Evolutionary conservation across 805 yeast species (phyloP), one percentile per base, ranked within the genome.

Genomic region (Naumovozyma baii): DNA sequence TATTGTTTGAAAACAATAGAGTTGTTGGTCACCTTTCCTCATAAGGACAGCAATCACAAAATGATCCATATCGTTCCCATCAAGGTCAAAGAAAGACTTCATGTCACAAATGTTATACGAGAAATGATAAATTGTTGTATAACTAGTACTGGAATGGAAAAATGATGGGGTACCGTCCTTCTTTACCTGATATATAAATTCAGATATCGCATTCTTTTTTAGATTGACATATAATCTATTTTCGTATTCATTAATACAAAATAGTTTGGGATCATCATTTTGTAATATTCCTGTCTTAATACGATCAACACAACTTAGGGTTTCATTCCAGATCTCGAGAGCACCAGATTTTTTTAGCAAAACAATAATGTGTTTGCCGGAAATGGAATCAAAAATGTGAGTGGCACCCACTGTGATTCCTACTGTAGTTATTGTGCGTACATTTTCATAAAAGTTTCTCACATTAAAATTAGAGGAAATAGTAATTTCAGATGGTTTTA

Each of bases 281-380:
- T 41, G 45, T 15, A 18, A 33, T 4, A 42, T 33, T 1, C 33
- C 39, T 2, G 49, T 48, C 2, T 47, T 37, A 5, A 52, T 18
- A 5, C 36, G 12, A 35, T 52, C 56, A 3, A 50, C 16, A 9
- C 39, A 26, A 12, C 34, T 30, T 2, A 46, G 36, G 10, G 46
- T 36, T 10, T 17, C 13, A 33, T 44, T 34, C 25, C 41, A 22
- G 5, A 50, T 30, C 18, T 50, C 50, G 20, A 54, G 29, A 8
- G 29, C 36, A 3, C 59, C 59, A 38, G 43, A 35, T 17, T 44
- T 46, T 37, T 50, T 49, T 7, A 55, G 39, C 1, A 53, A 5
- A 19, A 53, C 31, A 5, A 50, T 25, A 20, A 43, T 53, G 5
- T 48, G 46, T 7, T 37, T 39, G 3, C 33, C 31, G 5, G 41